Evolutionary conservation across 163 green algal species (phyloP).

Genomic region (Coccomyxa subellipsoidea): DNA sequence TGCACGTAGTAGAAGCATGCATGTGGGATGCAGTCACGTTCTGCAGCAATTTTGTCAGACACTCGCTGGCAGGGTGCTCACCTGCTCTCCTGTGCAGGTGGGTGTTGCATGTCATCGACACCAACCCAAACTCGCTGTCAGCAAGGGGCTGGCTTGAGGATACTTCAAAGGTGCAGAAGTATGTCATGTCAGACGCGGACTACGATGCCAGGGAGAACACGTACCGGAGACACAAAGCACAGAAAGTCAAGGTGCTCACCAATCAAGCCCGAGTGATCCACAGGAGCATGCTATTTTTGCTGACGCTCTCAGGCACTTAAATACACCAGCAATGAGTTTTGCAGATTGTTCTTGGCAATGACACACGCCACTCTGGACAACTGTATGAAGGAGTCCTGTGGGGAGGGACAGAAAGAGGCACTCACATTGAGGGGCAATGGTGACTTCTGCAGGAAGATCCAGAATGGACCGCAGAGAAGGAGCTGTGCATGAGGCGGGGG

Average conservation of each 20-base stretch:
- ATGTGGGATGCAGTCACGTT: too few relatives aligned
- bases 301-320: too few relatives aligned
- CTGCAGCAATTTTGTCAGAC: too few relatives aligned
- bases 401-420: too few relatives aligned
- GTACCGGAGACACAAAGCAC: conserved; percentile 78
- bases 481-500: conserved; percentile 73
- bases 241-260: conserved; percentile 49
- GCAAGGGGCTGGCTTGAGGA: conserved; percentile 96
- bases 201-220: conserved; percentile 90
- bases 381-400: too few relatives aligned
- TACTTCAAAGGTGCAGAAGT: conserved; percentile 91
- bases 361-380: too few relatives aligned
- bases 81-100: conserved; percentile 47
- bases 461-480: conserved; percentile 85
- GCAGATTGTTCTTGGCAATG: too few relatives aligned
- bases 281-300: too few relatives aligned
- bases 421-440: too few relatives aligned
- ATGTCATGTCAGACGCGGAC: conserved; percentile 90
- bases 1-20: not conserved
- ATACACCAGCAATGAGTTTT: too few relatives aligned
- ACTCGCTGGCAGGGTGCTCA: not conserved
- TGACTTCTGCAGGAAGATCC: conserved; percentile 59
- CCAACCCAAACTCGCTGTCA: conserved; percentile 79
- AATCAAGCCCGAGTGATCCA: conserved; percentile 1
- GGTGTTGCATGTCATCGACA: conserved; percentile 87